Evolutionary conservation across 495 filamentous ascomycete genomes (phyloP).

Genomic region (Xylaria sp.): DNA sequence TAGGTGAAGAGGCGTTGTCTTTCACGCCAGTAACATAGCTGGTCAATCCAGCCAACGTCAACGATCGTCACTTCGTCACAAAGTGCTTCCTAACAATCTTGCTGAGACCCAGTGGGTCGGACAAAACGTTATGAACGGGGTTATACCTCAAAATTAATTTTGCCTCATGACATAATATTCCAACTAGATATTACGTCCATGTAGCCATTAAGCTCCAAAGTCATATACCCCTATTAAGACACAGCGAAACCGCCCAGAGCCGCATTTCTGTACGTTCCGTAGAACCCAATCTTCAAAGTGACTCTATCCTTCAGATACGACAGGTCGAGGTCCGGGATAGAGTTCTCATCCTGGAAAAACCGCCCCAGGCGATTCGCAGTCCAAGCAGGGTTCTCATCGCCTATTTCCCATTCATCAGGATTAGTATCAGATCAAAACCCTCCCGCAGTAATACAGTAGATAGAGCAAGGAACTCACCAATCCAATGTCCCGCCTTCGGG

Average conservation of each 20-base stretch:
- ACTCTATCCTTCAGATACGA: not conserved
- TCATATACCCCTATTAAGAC: not conserved
- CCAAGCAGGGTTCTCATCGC: conserved; percentile 1
- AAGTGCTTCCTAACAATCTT: not conserved
- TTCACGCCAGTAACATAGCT: too few species aligned
- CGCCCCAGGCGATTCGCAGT: not conserved
- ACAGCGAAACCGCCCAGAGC: not conserved
- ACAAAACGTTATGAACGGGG: not conserved
- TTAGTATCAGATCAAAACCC: not conserved
- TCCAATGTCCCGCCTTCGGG: conserved; percentile 40
- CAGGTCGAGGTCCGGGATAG: not conserved
- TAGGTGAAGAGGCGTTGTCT: too few species aligned
- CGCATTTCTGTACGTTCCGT: not conserved
- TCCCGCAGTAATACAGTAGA: too few species aligned
- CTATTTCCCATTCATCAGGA: not conserved
- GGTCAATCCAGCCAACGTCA: too few species aligned
- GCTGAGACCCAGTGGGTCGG: not conserved
- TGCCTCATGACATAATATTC: not conserved
- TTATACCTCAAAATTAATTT: not conserved
- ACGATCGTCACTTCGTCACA: not conserved
- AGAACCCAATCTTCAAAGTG: not conserved
- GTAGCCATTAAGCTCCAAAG: not conserved
- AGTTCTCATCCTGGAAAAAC: not conserved
- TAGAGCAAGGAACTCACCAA: conserved; percentile 38
- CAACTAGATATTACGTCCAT: not conserved